Evolutionary conservation across 176 grass and related monocot genomes (phyloP).

Genomic region (Canna indica): DNA sequence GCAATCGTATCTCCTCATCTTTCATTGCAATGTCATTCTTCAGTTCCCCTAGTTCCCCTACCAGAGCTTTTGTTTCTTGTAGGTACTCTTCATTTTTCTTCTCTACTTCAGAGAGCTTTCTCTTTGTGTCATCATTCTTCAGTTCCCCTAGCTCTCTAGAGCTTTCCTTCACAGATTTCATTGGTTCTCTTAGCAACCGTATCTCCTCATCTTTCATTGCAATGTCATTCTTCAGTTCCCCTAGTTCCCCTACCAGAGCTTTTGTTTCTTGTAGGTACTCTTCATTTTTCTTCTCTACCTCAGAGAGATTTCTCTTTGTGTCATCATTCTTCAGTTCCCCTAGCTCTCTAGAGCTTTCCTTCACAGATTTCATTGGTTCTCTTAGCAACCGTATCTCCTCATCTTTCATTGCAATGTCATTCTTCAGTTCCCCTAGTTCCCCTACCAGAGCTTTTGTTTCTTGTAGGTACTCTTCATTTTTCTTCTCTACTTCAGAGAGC

Average conservation of each 20-base stretch:
- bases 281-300: constrained; percentile 65
- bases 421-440: constrained; percentile 63
- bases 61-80: constrained; percentile 35
- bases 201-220: constrained; percentile 73
- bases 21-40: constrained; percentile 73
- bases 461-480: constrained; percentile 54
- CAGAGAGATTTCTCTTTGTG: constrained; percentile 16
- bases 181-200: constrained; percentile 30
- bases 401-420: constrained; percentile 71
- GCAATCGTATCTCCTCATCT: constrained; percentile 56
- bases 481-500: constrained; percentile 49
- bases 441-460: constrained; percentile 45
- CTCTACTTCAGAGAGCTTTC: constrained; percentile 38
- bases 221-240: constrained; percentile 73
- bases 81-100: constrained; percentile 65
- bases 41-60: constrained; percentile 64
- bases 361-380: constrained; percentile 29
- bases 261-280: constrained; percentile 53
- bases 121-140: constrained; percentile 31
- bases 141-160: too few relatives aligned
- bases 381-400: constrained; percentile 54
- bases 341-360: too few relatives aligned
- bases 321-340: too few relatives aligned
- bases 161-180: constrained; percentile 38
- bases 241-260: constrained; percentile 42